Evolutionary conservation across 768 basidiomycete genomes (phyloP).

Genomic region (Tylopilus subfusipes): DNA sequence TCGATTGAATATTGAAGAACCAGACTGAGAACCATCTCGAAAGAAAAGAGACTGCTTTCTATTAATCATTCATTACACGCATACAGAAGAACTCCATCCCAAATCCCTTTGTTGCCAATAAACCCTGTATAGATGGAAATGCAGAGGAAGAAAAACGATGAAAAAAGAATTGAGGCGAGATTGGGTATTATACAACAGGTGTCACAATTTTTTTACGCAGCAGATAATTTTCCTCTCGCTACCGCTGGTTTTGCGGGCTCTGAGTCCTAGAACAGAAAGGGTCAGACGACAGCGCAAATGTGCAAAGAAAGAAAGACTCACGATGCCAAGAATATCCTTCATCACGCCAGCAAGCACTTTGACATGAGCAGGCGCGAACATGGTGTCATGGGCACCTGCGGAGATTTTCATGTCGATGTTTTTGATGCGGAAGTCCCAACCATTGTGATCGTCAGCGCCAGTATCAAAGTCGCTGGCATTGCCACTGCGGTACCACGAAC

Average conservation of each 20-base stretch:
- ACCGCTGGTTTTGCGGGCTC: background rate
- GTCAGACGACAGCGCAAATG: background rate
- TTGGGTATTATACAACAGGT: background rate
- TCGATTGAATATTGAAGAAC: too few species aligned
- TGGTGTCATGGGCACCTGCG: conserved; percentile 28
- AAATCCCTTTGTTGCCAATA: background rate
- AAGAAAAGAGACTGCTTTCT: too few species aligned
- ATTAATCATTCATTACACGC: background rate
- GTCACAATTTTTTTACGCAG: background rate
- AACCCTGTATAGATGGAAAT: background rate
- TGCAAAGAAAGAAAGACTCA: background rate
- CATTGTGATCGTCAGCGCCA: conserved; percentile 30
- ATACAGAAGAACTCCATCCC: too few species aligned
- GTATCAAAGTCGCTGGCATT: conserved; percentile 29
- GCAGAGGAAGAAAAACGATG: background rate
- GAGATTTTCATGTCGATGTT: conserved; percentile 28
- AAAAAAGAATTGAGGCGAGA: too few species aligned
- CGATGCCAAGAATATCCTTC: conserved; percentile 15
- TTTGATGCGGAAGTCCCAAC: conserved; percentile 28
- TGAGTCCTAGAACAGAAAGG: background rate
- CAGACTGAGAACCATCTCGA: too few species aligned
- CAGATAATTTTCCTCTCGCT: background rate
- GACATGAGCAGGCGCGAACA: conserved; percentile 32
- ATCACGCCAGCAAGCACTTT: conserved; percentile 28
- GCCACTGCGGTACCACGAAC: conserved; percentile 32